These are phyloP conservation scores for Quercus glauca DNA, from an alignment of 306 rosid genomes.

Conservation along the genomic window DNA sequence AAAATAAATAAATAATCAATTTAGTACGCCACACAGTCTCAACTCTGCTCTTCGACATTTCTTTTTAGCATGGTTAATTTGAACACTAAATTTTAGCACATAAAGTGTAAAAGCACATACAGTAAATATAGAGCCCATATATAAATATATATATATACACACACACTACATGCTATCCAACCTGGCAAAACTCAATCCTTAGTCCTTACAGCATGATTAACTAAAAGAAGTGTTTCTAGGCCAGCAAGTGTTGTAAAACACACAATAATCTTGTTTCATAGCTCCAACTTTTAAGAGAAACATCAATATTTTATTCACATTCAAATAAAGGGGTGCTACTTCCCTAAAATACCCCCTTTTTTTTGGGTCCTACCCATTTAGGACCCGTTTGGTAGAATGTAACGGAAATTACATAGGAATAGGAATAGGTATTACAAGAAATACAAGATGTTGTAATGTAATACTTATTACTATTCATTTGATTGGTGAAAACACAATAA, in stretches of 20 bases:
- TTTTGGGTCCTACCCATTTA: not conserved
- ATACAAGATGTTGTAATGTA: too few relatives aligned
- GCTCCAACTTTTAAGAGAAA: not conserved
- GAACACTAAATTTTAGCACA: not conserved
- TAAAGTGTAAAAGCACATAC: not conserved
- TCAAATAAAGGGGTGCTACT: not conserved
- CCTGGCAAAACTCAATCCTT: not conserved
- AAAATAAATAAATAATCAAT: not conserved
- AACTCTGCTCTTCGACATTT: not conserved
- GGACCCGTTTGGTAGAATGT: too few relatives aligned
- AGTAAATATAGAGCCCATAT: not conserved
- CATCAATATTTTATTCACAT: not conserved
- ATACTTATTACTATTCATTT: too few relatives aligned
- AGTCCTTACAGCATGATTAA: not conserved
- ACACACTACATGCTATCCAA: not conserved
- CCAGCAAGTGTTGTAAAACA: not conserved
- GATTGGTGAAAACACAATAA: too few relatives aligned
- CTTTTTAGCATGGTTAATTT: not conserved
- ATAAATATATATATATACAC: too few relatives aligned
- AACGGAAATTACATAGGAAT: too few relatives aligned
- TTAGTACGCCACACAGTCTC: not conserved
- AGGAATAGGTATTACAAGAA: too few relatives aligned
- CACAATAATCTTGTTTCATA: not conserved
- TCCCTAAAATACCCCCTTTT: not conserved
- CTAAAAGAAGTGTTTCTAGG: not conserved